These are phyloP conservation scores for Adansonia gregorii DNA, from an alignment of 441 rosid genomes.

Conservation along the genomic window DNA sequence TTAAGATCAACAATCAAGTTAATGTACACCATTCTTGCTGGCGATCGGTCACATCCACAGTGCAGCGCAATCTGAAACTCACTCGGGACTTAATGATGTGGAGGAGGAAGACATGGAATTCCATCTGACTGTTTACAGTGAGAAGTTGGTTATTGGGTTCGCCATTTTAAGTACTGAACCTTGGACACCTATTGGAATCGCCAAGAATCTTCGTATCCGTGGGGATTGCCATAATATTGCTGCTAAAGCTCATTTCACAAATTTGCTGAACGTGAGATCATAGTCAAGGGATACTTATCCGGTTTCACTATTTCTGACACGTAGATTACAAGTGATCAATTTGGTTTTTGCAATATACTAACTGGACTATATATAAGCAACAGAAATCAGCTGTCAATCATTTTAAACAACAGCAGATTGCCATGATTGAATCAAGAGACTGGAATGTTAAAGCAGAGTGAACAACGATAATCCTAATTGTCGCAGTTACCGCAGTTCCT, in stretches of 20 bases:
- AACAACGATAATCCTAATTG: too few species aligned
- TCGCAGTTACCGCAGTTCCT: too few species aligned
- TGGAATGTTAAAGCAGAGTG: background rate
- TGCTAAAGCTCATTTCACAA: constrained; percentile 47
- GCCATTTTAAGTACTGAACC: constrained; percentile 48
- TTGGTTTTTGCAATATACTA: background rate
- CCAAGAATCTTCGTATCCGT: constrained; percentile 54
- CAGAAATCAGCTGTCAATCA: background rate
- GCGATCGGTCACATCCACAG: constrained; percentile 49
- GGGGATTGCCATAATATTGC: constrained; percentile 35
- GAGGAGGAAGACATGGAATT: constrained; percentile 65
- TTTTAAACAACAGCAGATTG: background rate
- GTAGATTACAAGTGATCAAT: constrained; percentile 53
- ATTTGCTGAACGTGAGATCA: constrained; percentile 48
- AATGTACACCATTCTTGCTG: constrained; percentile 50
- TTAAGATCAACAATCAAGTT: constrained; percentile 38
- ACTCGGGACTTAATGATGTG: constrained; percentile 62
- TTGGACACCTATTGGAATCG: constrained; percentile 44
- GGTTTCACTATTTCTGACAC: constrained; percentile 52
- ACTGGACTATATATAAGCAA: background rate
- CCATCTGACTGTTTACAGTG: constrained; percentile 62
- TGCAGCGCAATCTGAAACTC: constrained; percentile 47
- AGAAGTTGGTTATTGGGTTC: constrained; percentile 60
- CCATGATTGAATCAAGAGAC: background rate
- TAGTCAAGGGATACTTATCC: constrained; percentile 53